A percentile compares a stretch with the other conserved stretches of the same genome.
phyloP scores from a whole-genome alignment of 2,329 filamentous ascomycete species.

The Exophiala bonariae region DNA sequence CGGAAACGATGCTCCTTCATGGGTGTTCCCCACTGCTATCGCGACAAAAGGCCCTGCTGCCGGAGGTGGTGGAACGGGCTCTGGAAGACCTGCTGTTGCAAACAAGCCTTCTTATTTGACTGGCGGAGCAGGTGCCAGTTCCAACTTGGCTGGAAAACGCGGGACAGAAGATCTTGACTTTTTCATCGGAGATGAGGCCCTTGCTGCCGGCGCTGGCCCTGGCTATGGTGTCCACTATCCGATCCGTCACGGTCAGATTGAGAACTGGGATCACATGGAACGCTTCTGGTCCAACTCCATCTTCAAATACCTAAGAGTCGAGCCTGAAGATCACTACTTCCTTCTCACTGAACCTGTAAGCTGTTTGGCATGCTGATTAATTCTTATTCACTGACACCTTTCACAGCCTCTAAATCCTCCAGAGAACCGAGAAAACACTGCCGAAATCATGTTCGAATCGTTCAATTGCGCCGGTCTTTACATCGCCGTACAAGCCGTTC shows the following conservation, averaged over 20 bases:
- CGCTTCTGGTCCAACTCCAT: slow-evolving; percentile 99
- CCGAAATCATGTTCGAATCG: slow-evolving; percentile 99
- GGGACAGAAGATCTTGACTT: slow-evolving; percentile 97
- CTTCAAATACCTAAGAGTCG: slow-evolving; percentile 97
- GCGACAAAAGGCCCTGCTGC: slow-evolving; percentile 80
- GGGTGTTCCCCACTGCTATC: slow-evolving; percentile 98
- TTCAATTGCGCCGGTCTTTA: slow-evolving; percentile 99
- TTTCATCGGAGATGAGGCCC: slow-evolving; percentile 96
- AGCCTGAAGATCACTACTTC: slow-evolving; percentile 98
- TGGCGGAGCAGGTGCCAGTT: slow-evolving; percentile 78
- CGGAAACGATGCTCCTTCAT: slow-evolving; percentile 97
- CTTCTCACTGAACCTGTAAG: slow-evolving; percentile 92
- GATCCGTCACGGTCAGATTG: slow-evolving; percentile 95
- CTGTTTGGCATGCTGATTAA: slow-evolving; percentile 1
- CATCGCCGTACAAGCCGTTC: slow-evolving; percentile 95
- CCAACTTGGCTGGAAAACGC: slow-evolving; percentile 85
- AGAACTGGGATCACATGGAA: slow-evolving; percentile 99
- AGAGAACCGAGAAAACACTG: slow-evolving; percentile 97
- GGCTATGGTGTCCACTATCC: slow-evolving; percentile 97
- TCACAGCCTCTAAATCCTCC: slow-evolving; percentile 88
- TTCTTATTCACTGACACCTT: slow-evolving; percentile 8
- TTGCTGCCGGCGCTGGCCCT: slow-evolving; percentile 78
- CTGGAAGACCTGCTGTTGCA: slow-evolving; percentile 82
- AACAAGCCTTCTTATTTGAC: slow-evolving; percentile 96
- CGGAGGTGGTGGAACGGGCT: slow-evolving; percentile 72